Evolutionary conservation across 352 stramenopile genomes (phyloP).

Genomic region (Thraustochytrium striatum): DNA sequence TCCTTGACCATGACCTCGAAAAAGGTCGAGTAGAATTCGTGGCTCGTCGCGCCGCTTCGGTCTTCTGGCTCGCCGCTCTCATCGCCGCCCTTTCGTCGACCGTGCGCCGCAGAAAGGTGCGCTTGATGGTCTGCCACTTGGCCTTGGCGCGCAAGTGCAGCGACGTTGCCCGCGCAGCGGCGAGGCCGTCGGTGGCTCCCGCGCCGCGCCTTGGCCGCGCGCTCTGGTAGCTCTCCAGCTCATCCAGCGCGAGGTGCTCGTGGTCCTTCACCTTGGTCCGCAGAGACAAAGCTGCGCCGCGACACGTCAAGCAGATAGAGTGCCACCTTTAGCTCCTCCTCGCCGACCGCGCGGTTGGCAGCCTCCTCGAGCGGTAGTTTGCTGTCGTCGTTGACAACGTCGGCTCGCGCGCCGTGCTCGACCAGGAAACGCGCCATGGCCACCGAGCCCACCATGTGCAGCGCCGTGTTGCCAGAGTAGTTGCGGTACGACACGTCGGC

Average conservation of each 20-base stretch:
- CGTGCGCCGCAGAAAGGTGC: conserved; percentile 16
- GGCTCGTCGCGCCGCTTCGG: background rate
- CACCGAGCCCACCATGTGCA: conserved; percentile 21
- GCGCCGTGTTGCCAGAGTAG: conserved; percentile 31
- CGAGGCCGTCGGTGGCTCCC: too few relatives aligned
- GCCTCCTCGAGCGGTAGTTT: conserved; percentile 35
- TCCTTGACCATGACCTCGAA: conserved; percentile 36
- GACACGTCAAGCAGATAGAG: conserved; percentile 34
- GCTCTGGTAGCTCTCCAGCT: background rate
- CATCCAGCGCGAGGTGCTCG: background rate
- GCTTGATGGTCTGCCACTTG: conserved; percentile 24
- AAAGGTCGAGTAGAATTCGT: conserved; percentile 27
- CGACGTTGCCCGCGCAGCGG: background rate
- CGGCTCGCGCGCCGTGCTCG: background rate
- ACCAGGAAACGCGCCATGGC: conserved; percentile 24
- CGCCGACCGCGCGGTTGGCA: background rate
- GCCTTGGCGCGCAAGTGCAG: background rate
- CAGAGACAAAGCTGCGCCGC: background rate
- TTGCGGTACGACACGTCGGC: conserved; percentile 15
- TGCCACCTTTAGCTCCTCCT: conserved; percentile 12
- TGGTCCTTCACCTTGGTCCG: background rate
- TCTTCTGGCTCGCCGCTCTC: background rate
- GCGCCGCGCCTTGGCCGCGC: background rate
- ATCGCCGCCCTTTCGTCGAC: too few relatives aligned
- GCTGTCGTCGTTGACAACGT: conserved; percentile 22